Base-by-base conservation (phyloP, 2,329 filamentous ascomycete species). In the Aulographum hederae region DNA sequence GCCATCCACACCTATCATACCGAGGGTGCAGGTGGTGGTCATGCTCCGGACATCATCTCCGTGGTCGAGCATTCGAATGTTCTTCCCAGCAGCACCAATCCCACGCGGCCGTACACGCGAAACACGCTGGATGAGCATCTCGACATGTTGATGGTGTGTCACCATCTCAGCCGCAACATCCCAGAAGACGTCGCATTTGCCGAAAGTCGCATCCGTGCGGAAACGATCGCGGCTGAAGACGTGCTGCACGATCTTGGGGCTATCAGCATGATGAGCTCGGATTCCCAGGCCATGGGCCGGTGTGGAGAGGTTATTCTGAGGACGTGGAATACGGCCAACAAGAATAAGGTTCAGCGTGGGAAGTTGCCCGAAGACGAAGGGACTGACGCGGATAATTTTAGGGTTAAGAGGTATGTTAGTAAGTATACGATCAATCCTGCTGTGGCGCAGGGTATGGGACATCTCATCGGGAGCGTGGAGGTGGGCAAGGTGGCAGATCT, bases 91-190 rank as follows among this genome's bases (percentile, higher is more conserved):
- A 86, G 77, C 29, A 95, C 86, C 0, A 95, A 93, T 51, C 86
- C 86, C 0, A 95, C 86, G 2, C 66, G 85, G 2, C 86, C 86
- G 1, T 94, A 74, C 54, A 95, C 86, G 2, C 64, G 67, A 41
- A 94, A 95, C 59, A 95, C 86, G 0, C 67, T 95, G 0, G 86
- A 94, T 47, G 86, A 95, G 55, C 86, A 95, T 56, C 69, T 94
- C 11, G 86, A 95, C 58, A 95, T 95, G 86, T 61, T 94, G 29
- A 94, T 94, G 86, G 82, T 93, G 23, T 95, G 86, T 61, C 86
- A 95, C 53, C 86, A 95, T 48, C 62, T 95, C 6, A 84, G 75
- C 32, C 81, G 80, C 53, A 75, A 93, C 54, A 94, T 94, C 37
- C 81, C 85, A 35, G 86, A 95, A 57, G 86, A 95, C 50, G 78